phyloP scores from a whole-genome alignment of 1,139 yeast species.

The Blastobotrys serpentis region DNA sequence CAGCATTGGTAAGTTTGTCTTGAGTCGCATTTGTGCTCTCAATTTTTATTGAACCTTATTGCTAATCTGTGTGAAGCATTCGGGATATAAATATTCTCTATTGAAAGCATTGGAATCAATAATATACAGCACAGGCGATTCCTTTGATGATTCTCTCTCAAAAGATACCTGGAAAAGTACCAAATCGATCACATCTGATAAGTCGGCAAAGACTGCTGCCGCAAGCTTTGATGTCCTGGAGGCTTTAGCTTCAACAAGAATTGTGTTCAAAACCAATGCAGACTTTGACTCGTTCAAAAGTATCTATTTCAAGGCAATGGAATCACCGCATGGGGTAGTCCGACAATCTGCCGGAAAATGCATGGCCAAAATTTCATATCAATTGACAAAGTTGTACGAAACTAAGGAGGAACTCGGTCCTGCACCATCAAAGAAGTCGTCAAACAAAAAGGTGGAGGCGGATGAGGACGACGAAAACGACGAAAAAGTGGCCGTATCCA shows the following conservation, averaged over 20 bases:
- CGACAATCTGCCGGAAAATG: constrained; percentile 37
- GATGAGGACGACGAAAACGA: constrained; percentile 20
- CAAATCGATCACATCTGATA: constrained; percentile 30
- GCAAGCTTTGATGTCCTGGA: constrained; percentile 34
- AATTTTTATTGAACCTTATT: background rate
- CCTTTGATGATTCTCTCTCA: constrained; percentile 36
- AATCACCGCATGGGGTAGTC: constrained; percentile 30
- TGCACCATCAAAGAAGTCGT: constrained; percentile 17
- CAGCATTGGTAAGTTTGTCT: constrained; percentile 31
- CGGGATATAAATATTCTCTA: constrained; percentile 33
- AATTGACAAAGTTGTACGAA: constrained; percentile 26
- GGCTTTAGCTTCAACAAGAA: constrained; percentile 24
- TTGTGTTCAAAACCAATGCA: constrained; percentile 32
- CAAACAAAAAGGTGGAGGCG: constrained; percentile 18
- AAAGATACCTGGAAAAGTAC: constrained; percentile 39
- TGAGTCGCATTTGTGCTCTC: too few relatives aligned
- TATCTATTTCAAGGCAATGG: constrained; percentile 33
- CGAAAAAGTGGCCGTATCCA: constrained; percentile 19
- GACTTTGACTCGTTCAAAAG: constrained; percentile 35
- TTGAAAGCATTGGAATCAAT: constrained; percentile 30
- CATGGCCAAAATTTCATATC: constrained; percentile 31
- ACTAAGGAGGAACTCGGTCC: constrained; percentile 26
- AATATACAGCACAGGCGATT: constrained; percentile 31
- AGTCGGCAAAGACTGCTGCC: constrained; percentile 35
- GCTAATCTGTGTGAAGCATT: constrained; percentile 20